A percentile compares a stretch with the other conserved stretches of the same genome.
These are phyloP conservation scores for Diaporthe longicolla DNA, from an alignment of 2,329 filamentous ascomycete genomes.

Conservation along the genomic window DNA sequence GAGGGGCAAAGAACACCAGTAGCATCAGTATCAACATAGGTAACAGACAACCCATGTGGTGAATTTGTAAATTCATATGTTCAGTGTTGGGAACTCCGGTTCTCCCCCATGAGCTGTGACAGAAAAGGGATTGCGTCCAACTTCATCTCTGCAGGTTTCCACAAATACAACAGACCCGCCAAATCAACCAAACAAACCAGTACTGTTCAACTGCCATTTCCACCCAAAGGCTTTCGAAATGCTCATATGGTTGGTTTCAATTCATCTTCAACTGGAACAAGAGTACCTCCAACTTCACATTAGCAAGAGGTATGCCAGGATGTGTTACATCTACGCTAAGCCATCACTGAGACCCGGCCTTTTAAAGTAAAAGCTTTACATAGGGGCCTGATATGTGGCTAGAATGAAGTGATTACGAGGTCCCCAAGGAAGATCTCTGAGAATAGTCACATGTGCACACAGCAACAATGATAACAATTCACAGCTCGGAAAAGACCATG, in stretches of 20 bases:
- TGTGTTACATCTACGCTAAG: too few species aligned
- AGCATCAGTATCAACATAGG: not conserved
- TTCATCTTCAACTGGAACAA: not conserved
- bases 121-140: not conserved
- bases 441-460: too few species aligned
- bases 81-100: not conserved
- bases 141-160: not conserved
- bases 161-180: not conserved
- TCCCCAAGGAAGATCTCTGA: too few species aligned
- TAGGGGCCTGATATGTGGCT: too few species aligned
- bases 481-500: too few species aligned
- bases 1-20: not conserved
- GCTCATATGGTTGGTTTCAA: not conserved
- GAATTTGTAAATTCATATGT: constrained; percentile 1
- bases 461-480: too few species aligned
- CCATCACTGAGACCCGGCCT: too few species aligned
- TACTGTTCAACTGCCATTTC: not conserved
- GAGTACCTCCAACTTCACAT: not conserved
- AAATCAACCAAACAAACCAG: not conserved
- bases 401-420: too few species aligned
- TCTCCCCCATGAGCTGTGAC: not conserved
- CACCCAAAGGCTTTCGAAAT: too few species aligned
- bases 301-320: not conserved
- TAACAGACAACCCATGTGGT: not conserved
- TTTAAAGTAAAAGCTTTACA: too few species aligned